A percentile compares a stretch with the other conserved stretches of the same genome.
These are phyloP conservation scores for Effrenium voratum DNA, from an alignment of 73 alveolate species.

Conservation along the genomic window DNA sequence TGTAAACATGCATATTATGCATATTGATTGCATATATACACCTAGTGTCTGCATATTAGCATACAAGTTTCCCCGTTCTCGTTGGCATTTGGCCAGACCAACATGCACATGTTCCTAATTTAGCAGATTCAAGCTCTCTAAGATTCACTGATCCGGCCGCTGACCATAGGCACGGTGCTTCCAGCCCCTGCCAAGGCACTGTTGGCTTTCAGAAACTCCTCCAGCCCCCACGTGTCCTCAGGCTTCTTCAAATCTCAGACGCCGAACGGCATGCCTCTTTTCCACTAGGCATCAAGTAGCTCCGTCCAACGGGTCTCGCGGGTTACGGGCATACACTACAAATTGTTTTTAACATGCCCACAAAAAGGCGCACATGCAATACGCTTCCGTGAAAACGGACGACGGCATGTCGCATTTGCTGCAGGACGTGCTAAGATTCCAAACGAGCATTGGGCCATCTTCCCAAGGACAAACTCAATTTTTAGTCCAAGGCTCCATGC, in stretches of 20 bases:
- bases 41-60: too few species aligned
- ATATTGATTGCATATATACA: too few species aligned
- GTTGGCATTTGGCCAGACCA: too few species aligned
- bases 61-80: too few species aligned
- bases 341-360: neutral
- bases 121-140: too few species aligned
- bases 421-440: neutral
- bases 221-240: conserved; percentile 44
- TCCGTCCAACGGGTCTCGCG: too few species aligned
- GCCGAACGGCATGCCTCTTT: neutral
- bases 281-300: too few species aligned
- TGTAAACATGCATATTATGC: too few species aligned
- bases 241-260: neutral
- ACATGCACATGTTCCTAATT: too few species aligned
- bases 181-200: neutral
- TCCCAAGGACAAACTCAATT: neutral
- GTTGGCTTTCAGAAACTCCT: conserved; percentile 22
- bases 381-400: neutral
- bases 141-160: too few species aligned
- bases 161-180: too few species aligned
- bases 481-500: neutral
- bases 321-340: too few species aligned
- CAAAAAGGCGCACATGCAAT: neutral
- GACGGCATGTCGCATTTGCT: neutral
- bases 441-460: neutral